Evolutionary conservation across 2,329 filamentous ascomycete genomes (phyloP), one percentile per base, ranked within the genome.

Genomic region (Simplicillium aogashimaense): DNA sequence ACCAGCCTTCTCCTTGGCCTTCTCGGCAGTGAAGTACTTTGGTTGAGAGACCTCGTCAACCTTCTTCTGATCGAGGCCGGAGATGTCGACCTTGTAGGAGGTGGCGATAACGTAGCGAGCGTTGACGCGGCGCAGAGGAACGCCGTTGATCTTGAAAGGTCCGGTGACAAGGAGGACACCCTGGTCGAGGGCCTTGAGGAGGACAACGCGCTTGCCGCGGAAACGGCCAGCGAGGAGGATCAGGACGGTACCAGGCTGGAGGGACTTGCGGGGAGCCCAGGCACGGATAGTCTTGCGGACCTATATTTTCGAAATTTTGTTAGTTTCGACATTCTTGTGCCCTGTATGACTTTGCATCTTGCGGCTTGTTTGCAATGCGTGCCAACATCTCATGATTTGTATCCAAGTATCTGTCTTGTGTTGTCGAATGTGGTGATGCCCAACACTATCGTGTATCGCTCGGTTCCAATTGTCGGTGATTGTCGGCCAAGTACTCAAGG

Each of bases 91-190:
- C 71, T 83, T 86, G 65, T 82, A 81, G 59, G 83, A 87, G 61
- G 86, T 94, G 63, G 86, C 86, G 66, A 94, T 94, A 65, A 94
- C 86, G 72, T 92, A 94, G 71, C 86, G 83, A 66, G 86, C 76
- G 76, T 94, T 94, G 66, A 94, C 86, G 68, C 86, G 81, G 73
- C 92, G 84, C 63, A 98, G 83, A 57, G 92, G 92, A 54, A 98
- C 92, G 70, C 92, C 92, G 77, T 98, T 98, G 76, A 98, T 84
- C 84, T 97, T 98, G 86, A 97, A 98, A 66, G 92, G 92, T 61
- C 92, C 92, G 65, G 92, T 98, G 61, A 98, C 88, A 67, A 98
- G 87, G 69, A 98, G 88, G 54, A 95, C 87, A 74, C 92, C 92
- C 76, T 95, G 87, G 65, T 86, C 78, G 64, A 98, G 89, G 71